Percentiles rank a stretch among this genome's conserved stretches.
phyloP scores from a whole-genome alignment of 2,329 filamentous ascomycete species.

The Neofusicoccum cordaticola region DNA sequence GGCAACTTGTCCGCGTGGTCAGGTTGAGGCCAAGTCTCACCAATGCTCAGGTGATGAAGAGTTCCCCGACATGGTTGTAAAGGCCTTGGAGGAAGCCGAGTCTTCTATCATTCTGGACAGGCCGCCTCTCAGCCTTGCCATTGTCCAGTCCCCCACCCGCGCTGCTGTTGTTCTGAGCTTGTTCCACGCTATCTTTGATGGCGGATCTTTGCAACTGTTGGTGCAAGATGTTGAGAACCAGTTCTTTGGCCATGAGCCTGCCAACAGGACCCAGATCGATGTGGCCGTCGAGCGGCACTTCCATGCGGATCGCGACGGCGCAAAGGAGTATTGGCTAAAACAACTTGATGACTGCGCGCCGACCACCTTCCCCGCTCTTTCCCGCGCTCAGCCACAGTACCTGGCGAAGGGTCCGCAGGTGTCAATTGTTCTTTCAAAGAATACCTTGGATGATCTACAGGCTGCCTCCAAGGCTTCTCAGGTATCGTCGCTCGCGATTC shows the following conservation, averaged over 20 bases:
- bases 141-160: slow-evolving; percentile 26
- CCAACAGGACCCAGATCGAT: slow-evolving; percentile 52
- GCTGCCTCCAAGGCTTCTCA: slow-evolving; percentile 10
- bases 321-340: slow-evolving; percentile 62
- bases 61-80: neutral
- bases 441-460: neutral
- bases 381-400: neutral
- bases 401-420: slow-evolving; percentile 3
- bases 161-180: slow-evolving; percentile 44
- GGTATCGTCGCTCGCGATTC: slow-evolving; percentile 7
- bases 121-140: slow-evolving; percentile 8
- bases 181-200: slow-evolving; percentile 82
- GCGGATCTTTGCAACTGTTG: slow-evolving; percentile 65
- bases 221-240: slow-evolving; percentile 64
- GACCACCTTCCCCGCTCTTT: slow-evolving; percentile 32
- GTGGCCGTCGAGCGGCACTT: slow-evolving; percentile 60
- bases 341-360: slow-evolving; percentile 52
- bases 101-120: slow-evolving; percentile 1
- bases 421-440: neutral
- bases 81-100: slow-evolving; percentile 13
- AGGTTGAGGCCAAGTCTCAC: neutral
- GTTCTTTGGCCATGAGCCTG: slow-evolving; percentile 47
- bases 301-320: slow-evolving; percentile 42
- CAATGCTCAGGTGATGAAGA: neutral
- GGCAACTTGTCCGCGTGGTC: neutral